Percentiles rank a stretch among this genome's conserved stretches.
phyloP scores from a whole-genome alignment of 1,284 basidiomycete genomes.

The Xerocomus nothofagi region DNA sequence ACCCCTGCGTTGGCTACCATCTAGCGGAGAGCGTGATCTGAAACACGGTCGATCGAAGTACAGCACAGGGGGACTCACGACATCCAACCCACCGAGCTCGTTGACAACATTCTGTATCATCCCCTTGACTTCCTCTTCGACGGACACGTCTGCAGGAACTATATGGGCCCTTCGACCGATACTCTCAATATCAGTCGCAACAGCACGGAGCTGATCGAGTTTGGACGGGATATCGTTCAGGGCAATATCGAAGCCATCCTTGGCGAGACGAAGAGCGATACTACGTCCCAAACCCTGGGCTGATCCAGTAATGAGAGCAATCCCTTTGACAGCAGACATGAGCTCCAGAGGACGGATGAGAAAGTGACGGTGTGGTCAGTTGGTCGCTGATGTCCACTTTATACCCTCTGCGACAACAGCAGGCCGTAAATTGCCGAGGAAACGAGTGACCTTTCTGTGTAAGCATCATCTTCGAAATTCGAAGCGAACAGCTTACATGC shows the following conservation, averaged over 20 bases:
- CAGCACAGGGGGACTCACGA: neutral
- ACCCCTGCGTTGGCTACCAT: constrained; percentile 19
- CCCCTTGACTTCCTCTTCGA: constrained; percentile 6
- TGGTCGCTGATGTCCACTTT: neutral
- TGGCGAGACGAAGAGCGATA: constrained; percentile 10
- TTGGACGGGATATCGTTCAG: constrained; percentile 10
- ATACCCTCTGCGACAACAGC: no score
- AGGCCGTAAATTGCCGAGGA: neutral
- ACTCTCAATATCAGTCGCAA: constrained; percentile 5
- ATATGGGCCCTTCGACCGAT: constrained; percentile 5
- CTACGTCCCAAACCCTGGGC: constrained; percentile 7
- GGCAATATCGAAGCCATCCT: constrained; percentile 11
- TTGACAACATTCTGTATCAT: constrained; percentile 1
- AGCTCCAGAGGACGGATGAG: neutral
- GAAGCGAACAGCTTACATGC: no score
- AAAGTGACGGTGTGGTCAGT: neutral
- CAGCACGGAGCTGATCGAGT: neutral
- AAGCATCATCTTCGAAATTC: no score
- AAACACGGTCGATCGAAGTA: no score
- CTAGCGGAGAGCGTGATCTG: neutral
- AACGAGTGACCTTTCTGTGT: no score
- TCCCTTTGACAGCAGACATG: constrained; percentile 1
- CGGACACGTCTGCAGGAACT: constrained; percentile 5
- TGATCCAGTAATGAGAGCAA: constrained; percentile 10
- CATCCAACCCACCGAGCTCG: constrained; percentile 13